Evolutionary conservation across 176 grass and related monocot genomes (phyloP), one percentile per base, ranked within the genome.

Genomic region (Eleusine coracana): DNA sequence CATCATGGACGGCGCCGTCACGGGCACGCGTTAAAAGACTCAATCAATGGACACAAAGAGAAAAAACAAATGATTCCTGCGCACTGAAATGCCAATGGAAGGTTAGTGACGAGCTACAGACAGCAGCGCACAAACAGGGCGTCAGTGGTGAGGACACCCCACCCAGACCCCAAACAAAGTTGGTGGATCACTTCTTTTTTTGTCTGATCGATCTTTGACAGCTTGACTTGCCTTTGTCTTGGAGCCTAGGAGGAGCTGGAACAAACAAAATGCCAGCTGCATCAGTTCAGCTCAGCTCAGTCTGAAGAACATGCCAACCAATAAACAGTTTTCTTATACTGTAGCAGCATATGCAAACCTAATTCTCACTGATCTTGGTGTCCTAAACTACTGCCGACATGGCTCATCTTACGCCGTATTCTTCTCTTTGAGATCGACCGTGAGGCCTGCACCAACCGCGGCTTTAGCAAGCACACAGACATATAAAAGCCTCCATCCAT

Each of bases 341-440:
- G n/a, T 3, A 76, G 38, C 23, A 17, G 49, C 10, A 76, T 68
- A 1, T 62, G 59, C 34, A 27, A 4, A 6, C 55, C 21, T 27
- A 56, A 20, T 7, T 34, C 12, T 65, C 17, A 71, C 54, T 51
- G 59, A 59, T 36, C 29, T 11, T 2, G 28, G 20, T 27, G 41
- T 20, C 8, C 49, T 78, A 79, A 85, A 71, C 66, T 28, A 85
- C 28, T 63, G 55, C 66, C 66, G 83, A 85, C 83, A 70, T 78
- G 28, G 39, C 50, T 28, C 13, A 44, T 10, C 65, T 42, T 42
- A 7, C 40, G 40, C 31, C 31, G 31, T 34, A 34, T 34, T 2
- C 31, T 34, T 2, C 31, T 34, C 40, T 42, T 42, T 42, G 8
- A 45, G 21, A 40, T 42, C 62, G 21, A 40, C 44, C 61, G 61